These are phyloP conservation scores for Neophaeococcomyces mojaviensis DNA, from an alignment of 2,329 filamentous ascomycete species.

Conservation along the genomic window DNA sequence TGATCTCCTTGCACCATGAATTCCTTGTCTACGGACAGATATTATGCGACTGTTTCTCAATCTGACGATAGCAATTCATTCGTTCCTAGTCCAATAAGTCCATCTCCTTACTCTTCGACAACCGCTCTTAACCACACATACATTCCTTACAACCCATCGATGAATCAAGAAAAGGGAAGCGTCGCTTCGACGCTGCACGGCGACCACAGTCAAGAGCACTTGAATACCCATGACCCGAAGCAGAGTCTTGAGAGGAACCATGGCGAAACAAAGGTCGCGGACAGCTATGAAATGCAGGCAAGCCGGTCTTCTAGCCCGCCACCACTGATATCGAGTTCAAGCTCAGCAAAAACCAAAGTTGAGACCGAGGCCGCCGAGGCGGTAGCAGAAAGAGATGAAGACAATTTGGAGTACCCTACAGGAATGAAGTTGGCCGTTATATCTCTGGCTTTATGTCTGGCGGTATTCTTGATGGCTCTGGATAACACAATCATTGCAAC, in stretches of 20 bases:
- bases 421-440: conserved; percentile 29
- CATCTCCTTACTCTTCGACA: conserved; percentile 1
- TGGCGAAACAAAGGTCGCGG: neutral
- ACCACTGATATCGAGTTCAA: neutral
- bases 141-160: conserved; percentile 2
- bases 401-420: conserved; percentile 31
- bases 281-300: conserved; percentile 1
- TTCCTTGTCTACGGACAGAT: conserved; percentile 2
- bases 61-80: conserved; percentile 2
- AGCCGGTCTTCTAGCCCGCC: conserved; percentile 6
- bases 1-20: neutral
- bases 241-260: neutral
- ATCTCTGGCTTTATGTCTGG: conserved; percentile 30
- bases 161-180: conserved; percentile 2
- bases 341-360: neutral
- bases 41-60: conserved; percentile 1
- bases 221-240: neutral
- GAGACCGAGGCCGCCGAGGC: too few species aligned
- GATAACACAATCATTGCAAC: conserved; percentile 30
- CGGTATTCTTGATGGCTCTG: conserved; percentile 34
- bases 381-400: conserved; percentile 18
- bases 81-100: neutral
- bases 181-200: neutral
- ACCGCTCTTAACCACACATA: neutral
- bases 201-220: neutral